A percentile compares a stretch with the other conserved stretches of the same genome.
Evolutionary conservation across 768 basidiomycete species (phyloP).

Genomic region (Rhodotorula graminis): DNA sequence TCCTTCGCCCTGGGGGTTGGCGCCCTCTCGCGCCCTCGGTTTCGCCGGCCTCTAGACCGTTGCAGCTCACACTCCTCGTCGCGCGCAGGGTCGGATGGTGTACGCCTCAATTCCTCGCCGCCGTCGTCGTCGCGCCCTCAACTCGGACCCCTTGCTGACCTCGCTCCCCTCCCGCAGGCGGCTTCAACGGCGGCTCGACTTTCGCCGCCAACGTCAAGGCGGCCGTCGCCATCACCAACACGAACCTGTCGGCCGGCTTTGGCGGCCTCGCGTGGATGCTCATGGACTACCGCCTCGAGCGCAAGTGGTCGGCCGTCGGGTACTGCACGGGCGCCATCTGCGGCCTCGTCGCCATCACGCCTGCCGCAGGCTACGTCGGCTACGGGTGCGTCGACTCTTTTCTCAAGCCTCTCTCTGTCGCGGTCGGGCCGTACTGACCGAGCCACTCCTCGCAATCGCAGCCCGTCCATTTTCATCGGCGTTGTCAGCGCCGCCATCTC

Average conservation of each 20-base stretch:
- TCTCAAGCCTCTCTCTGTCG: not conserved
- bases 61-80: too few species aligned
- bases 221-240: conserved; percentile 81
- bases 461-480: conserved; percentile 80
- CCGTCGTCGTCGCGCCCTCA: not conserved
- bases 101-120: too few species aligned
- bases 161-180: conserved; percentile 15
- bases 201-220: conserved; percentile 83
- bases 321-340: conserved; percentile 93
- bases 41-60: too few species aligned
- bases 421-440: not conserved
- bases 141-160: not conserved
- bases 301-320: conserved; percentile 87
- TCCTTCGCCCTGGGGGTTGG: not conserved
- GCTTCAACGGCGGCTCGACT: conserved; percentile 89
- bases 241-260: conserved; percentile 84
- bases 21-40: not conserved
- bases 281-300: conserved; percentile 81
- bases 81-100: not conserved
- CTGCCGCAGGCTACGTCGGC: conserved; percentile 50
- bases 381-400: conserved; percentile 44
- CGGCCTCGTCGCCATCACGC: conserved; percentile 75
- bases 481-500: conserved; percentile 74
- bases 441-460: too few species aligned
- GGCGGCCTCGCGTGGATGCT: conserved; percentile 89